Evolutionary conservation across 2,329 filamentous ascomycete species (phyloP).

Genomic region (Aspergillus unguis): DNA sequence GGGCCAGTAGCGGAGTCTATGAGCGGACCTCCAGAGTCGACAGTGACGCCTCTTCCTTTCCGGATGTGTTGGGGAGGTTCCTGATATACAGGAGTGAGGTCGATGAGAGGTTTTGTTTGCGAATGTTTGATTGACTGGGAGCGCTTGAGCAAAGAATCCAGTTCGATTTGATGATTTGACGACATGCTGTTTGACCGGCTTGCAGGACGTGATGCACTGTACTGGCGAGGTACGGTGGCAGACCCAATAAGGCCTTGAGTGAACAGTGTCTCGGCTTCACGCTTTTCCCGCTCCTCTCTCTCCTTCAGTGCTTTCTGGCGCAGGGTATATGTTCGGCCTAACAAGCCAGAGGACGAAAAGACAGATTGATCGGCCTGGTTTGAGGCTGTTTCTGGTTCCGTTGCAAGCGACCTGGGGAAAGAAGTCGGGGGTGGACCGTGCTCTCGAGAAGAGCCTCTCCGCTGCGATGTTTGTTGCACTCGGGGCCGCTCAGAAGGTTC

Average conservation of each 20-base stretch:
- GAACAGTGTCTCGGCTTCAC: conserved; percentile 46
- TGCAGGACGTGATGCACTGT: conserved; percentile 22
- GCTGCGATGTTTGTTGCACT: conserved; percentile 24
- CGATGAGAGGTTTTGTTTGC: conserved; percentile 58
- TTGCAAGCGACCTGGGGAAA: conserved; percentile 25
- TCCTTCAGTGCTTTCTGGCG: conserved; percentile 41
- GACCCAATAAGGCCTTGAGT: conserved; percentile 53
- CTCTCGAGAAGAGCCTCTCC: conserved; percentile 28
- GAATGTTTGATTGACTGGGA: conserved; percentile 42
- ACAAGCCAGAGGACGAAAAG: conserved; percentile 37
- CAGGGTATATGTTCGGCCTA: conserved; percentile 40
- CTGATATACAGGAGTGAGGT: conserved; percentile 62
- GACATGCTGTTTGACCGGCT: conserved; percentile 36
- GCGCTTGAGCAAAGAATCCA: conserved; percentile 37
- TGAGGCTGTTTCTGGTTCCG: conserved; percentile 22
- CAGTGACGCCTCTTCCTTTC: conserved; percentile 44
- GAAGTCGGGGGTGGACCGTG: conserved; percentile 30
- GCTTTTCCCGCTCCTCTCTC: conserved; percentile 36
- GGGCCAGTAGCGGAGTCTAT: conserved; percentile 43
- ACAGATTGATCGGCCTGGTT: conserved; percentile 26
- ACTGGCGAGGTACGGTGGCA: conserved; percentile 39
- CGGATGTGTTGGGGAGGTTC: conserved; percentile 53
- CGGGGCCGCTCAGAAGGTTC: conserved; percentile 14
- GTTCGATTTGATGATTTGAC: conserved; percentile 21
- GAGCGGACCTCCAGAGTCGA: conserved; percentile 36